Evolutionary conservation across 2,329 filamentous ascomycete genomes (phyloP), one percentile per base, ranked within the genome.

Genomic region (Diaporthe australafricana): DNA sequence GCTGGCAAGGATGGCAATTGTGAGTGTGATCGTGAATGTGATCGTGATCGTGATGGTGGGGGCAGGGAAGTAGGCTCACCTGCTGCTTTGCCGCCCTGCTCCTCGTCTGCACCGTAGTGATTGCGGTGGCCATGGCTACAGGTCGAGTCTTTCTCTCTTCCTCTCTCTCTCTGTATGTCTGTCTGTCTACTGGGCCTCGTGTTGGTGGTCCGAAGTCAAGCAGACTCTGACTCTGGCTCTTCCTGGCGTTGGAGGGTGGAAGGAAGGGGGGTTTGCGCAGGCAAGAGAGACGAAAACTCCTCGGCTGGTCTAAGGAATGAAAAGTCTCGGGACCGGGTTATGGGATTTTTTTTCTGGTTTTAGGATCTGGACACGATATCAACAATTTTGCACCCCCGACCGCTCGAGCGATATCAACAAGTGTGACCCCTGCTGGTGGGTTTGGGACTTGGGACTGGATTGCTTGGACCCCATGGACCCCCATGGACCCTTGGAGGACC

Each of bases 381-480:
- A 73, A 73, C 71, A 73, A 35, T 68, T 73, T 68, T 48, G 5
- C 9, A 50, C 32, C 68, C 63, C 57, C 57, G 71, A 73, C 71
- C 60, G 68, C 68, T 67, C 68, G 47, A 67, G 62, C 68, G 71
- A 73, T 73, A 73, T 73, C 71, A 73, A 73, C 71, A 73, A 68
- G 68, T 69, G 67, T 30, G 38, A 73, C 56, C 71, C 71, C 55
- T 73, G 71, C 67, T 69, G 67, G 67, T 50, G 45, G 56, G 53
- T 45, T 69, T 52, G 55, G 67, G 53, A 68, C 45, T 69, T 60
- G 42, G 52, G 40, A 50, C 60, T 48, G 42, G 60, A 69, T 38
- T 47, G 66, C 53, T 57, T 69, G 67, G 53, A 32, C 67, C 56
- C 65, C 50, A 45, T 47, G 35, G 32, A 25, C 32, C 57, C 57